Percentiles rank a stretch among this genome's conserved stretches.
Conservation (phyloP, 768 basidiomycete species). For the Astraeus odoratus region DNA sequence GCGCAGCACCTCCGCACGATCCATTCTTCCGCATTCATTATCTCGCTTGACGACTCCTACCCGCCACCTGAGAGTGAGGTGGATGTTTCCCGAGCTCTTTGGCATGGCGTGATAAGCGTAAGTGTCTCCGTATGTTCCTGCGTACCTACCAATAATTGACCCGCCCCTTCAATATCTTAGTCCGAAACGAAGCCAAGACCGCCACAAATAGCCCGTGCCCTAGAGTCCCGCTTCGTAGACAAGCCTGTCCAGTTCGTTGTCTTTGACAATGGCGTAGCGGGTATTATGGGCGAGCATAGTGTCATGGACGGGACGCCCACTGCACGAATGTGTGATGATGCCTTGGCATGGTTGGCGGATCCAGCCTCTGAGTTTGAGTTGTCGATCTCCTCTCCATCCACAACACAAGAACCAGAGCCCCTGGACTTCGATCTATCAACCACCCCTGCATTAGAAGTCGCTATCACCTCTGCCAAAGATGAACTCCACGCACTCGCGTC, state of each 20-base stretch:
- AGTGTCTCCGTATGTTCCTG: constrained; percentile 10
- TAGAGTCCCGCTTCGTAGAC: constrained; percentile 80
- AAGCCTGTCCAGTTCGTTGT: constrained; percentile 87
- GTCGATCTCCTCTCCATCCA: constrained; percentile 10
- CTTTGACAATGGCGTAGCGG: constrained; percentile 73
- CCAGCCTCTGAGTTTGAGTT: constrained; percentile 60
- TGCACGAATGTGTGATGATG: constrained; percentile 61
- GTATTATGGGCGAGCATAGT: constrained; percentile 90
- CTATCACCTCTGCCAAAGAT: constrained; percentile 51
- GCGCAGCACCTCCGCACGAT: constrained; percentile 59
- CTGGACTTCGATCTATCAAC: constrained; percentile 59
- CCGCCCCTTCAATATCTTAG: constrained; percentile 2
- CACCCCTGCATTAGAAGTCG: constrained; percentile 23
- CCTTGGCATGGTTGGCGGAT: constrained; percentile 53
- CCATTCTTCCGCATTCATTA: constrained; percentile 79
- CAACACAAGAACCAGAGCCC: constrained; percentile 35
- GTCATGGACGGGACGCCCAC: constrained; percentile 89
- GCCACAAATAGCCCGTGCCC: constrained; percentile 31
- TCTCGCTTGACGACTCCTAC: constrained; percentile 65
- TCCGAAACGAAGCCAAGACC: constrained; percentile 17
- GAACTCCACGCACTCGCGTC: constrained; percentile 53
- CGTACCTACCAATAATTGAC: not conserved
- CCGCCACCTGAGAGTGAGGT: constrained; percentile 39
- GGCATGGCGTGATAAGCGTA: constrained; percentile 68
- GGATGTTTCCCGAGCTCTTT: constrained; percentile 63